Evolutionary conservation across 305 asterid species (phyloP), one percentile per base, ranked within the genome.

Genomic region (Petunia hybrid): DNA sequence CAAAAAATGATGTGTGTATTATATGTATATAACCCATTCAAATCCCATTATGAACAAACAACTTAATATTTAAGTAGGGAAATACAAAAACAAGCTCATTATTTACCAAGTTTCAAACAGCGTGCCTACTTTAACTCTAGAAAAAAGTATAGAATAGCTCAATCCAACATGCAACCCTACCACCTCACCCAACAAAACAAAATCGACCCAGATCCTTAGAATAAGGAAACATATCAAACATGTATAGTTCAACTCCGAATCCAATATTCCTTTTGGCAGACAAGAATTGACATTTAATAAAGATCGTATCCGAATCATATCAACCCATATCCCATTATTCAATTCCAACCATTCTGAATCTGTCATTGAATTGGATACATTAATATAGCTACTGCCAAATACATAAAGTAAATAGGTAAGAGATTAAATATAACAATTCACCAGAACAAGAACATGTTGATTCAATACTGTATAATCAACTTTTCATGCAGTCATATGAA

Each of bases 301-400:
- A 74, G 81, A 75, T 80, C 91, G 84, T 82, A 93, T 91, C 94
- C 8, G 92, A 89, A 92, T 91, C 93, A 89, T 86, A 91, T 89
- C 92, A 87, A 80, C 75, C 71, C 42, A 81, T 65, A 87, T 85
- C 87, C 63, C 82, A 67, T 31, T 77, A 81, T 83, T 89, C 85
- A 82, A 70, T 71, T 83, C 86, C 88, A 86, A 85, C 85, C 85
- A 83, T 83, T 74, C 59, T 80, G 71, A 53, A 82, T 65, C 87
- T 80, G 82, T 76, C 87, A 80, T 83, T 45, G 13, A 56, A 74
- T 74, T 74, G 78, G 78, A 74, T 74, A 74, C 64, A 74, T 74
- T 36, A 36, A 36, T 51, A 22, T 6, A 38, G 43, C 51, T 36
- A 36, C 46, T 73, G 63, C 1, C 46, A 74, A 74, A 36, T 1